Conservation (phyloP, 2,329 filamentous ascomycete genomes). For the Didymella lethalis region DNA sequence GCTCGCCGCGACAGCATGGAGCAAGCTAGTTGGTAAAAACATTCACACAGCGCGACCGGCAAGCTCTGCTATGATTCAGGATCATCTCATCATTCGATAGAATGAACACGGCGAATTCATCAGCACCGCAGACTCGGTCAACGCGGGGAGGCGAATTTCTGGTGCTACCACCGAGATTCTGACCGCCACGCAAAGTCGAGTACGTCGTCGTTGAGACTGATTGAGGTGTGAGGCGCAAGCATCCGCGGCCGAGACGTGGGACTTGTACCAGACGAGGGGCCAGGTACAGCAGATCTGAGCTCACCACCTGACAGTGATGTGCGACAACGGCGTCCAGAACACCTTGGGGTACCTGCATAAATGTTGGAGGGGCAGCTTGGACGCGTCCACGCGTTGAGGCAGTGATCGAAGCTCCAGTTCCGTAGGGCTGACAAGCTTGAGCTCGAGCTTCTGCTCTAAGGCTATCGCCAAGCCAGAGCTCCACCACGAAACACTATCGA, state of each 20-base stretch:
- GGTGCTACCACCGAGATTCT: constrained; percentile 40
- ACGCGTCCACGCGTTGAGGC: constrained; percentile 12
- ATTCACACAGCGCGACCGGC: constrained; percentile 26
- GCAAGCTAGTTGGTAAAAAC: constrained; percentile 28
- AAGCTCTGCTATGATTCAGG: constrained; percentile 21
- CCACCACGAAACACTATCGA: constrained; percentile 4
- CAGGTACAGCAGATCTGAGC: constrained; percentile 28
- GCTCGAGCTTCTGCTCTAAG: constrained; percentile 13
- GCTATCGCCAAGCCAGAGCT: constrained; percentile 8
- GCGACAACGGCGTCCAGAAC: constrained; percentile 28
- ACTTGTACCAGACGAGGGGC: constrained; percentile 26
- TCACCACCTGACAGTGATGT: constrained; percentile 37
- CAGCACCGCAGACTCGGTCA: constrained; percentile 29
- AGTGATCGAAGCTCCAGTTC: constrained; percentile 20
- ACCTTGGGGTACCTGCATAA: constrained; percentile 43
- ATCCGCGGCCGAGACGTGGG: constrained; percentile 44
- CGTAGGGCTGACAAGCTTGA: constrained; percentile 30
- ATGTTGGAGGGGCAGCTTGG: constrained; percentile 5
- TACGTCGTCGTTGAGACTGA: constrained; percentile 24
- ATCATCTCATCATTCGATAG: constrained; percentile 40
- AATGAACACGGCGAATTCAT: constrained; percentile 26
- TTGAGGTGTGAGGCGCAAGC: constrained; percentile 30
- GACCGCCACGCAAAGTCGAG: constrained; percentile 36
- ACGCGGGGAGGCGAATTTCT: constrained; percentile 34
- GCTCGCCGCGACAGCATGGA: constrained; percentile 17